phyloP scores from a whole-genome alignment of 306 rosid genomes.

The Vachellia pachyceras region DNA sequence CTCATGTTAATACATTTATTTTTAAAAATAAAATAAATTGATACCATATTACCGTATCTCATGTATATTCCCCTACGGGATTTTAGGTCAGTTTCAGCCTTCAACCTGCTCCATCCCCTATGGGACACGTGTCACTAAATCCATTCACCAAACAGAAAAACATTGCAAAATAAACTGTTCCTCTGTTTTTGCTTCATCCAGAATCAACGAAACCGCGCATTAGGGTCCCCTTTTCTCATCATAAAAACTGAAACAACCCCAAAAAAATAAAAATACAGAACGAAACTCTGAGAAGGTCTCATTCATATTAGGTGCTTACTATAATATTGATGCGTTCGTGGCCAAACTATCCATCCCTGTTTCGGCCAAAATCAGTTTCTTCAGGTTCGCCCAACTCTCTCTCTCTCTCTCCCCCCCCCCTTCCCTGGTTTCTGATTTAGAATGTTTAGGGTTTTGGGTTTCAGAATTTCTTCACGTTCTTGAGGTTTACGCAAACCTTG shows the following conservation, averaged over 20 bases:
- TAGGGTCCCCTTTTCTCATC: not conserved
- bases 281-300: not conserved
- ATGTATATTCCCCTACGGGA: not conserved
- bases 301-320: not conserved
- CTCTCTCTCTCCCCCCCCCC: not conserved
- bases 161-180: not conserved
- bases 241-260: conserved; percentile 1
- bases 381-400: conserved; percentile 47
- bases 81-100: not conserved
- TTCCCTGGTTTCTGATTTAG: conserved; percentile 17
- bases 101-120: not conserved
- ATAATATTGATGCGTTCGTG: conserved; percentile 33
- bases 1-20: no score
- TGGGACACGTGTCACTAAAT: conserved; percentile 34
- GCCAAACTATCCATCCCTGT: conserved; percentile 16
- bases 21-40: not conserved
- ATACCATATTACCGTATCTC: not conserved
- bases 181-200: conserved; percentile 37
- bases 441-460: conserved; percentile 61
- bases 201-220: conserved; percentile 37
- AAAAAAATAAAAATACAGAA: not conserved
- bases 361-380: conserved; percentile 42
- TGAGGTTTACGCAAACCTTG: conserved; percentile 23
- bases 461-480: conserved; percentile 33
- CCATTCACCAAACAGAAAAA: not conserved